Base-by-base conservation (phyloP, 2,329 filamentous ascomycete species). In the Chalaropsis ovoidea region DNA sequence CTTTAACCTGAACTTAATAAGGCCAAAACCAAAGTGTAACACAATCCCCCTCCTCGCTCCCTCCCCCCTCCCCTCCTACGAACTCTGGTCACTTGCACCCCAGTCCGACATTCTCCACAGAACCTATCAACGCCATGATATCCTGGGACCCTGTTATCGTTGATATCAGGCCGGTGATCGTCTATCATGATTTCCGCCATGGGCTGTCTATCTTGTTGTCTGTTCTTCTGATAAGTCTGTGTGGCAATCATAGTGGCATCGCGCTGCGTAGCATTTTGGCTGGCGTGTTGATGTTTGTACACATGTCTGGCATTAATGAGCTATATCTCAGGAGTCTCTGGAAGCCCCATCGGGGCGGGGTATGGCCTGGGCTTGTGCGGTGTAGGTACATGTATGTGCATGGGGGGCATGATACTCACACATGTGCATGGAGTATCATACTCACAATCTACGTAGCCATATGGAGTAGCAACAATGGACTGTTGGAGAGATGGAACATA, bases 121-220 rank as follows among this genome's bases (percentile, higher is more conserved):
- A 47, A 60, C 47, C 64, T 52, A 49, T 61, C 56, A 62, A 62
- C 41, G 41, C 52, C 52, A 27, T 31, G 52, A 31, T 8, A 56
- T 56, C 52, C 52, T 56, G 8, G 27, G 6, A 56, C 52, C 24
- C 24, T 56, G 52, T 56, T 56, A 56, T 56, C 43, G n/a, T 19
- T 47, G 6, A 13, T 6, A 47, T 39, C 45, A 49, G 19, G 24
- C 27, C 31, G 52, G 11, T 27, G 22, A 56, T 56, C 24, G 52
- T 56, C 24, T 35, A 56, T 17, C 52, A 31, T 31, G 24, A 35
- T 31, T 56, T 24, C 22, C 52, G 27, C 13, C 52, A 56, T 35
- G 27, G 45, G 19, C 15, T 8, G 52, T 6, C 24, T n/a, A 56
- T 56, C 27, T 7, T 31, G n/a, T 35, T 56, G 13, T 17, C 52